A percentile compares a stretch with the other conserved stretches of the same genome.
Conservation (phyloP, 768 basidiomycete genomes). For the Phlebiopsis gigantea region DNA sequence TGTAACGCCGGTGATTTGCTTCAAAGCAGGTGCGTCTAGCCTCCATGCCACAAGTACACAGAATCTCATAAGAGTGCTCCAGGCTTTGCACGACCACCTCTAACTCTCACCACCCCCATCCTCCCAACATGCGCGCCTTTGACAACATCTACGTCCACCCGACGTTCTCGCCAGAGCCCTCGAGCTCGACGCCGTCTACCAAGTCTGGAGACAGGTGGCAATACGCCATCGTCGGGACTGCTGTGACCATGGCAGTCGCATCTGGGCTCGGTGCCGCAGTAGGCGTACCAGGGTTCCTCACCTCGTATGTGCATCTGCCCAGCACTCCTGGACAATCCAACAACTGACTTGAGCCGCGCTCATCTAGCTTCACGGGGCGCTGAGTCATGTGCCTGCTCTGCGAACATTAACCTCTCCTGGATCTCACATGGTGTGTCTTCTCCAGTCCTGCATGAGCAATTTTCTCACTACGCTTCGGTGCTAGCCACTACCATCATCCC, state of each 20-base stretch:
- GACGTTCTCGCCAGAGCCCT: neutral
- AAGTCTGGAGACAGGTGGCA: neutral
- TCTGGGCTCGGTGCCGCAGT: neutral
- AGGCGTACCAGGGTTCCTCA: neutral
- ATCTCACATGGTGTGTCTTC: neutral
- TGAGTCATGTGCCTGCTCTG: neutral
- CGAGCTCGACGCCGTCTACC: neutral
- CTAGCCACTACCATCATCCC: no score
- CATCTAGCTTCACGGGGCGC: neutral
- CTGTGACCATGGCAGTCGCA: constrained; percentile 1
- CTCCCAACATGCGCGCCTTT: neutral
- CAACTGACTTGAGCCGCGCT: neutral
- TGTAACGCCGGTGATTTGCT: neutral
- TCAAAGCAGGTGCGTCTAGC: neutral
- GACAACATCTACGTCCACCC: constrained; percentile 1
- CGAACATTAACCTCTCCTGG: no score
- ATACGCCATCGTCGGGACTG: neutral
- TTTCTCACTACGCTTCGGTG: no score
- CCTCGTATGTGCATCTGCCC: neutral
- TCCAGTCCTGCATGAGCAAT: no score
- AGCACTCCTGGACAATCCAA: neutral
- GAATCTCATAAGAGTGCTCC: neutral
- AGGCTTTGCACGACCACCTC: no score
- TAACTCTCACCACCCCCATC: no score
- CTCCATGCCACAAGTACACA: neutral